These are phyloP conservation scores for Sarocladium brachiariae DNA, from an alignment of 2,329 filamentous ascomycete species.

Conservation along the genomic window DNA sequence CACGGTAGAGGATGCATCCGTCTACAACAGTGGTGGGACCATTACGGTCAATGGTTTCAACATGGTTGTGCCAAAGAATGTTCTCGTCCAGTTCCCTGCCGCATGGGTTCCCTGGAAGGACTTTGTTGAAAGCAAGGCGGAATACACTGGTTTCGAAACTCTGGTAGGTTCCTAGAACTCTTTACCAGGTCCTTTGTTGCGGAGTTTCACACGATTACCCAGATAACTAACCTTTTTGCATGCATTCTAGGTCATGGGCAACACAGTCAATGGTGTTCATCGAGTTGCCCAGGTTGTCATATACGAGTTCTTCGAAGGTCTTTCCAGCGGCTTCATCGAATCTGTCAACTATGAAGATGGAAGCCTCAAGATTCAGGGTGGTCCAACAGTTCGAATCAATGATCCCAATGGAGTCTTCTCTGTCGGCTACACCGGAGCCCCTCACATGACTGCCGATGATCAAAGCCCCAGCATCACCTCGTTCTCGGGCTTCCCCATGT, in stretches of 20 bases:
- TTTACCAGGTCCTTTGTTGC: too few species aligned
- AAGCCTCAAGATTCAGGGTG: constrained; percentile 25
- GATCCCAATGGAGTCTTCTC: constrained; percentile 40
- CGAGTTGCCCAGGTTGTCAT: constrained; percentile 26
- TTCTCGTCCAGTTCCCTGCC: constrained; percentile 38
- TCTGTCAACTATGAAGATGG: constrained; percentile 26
- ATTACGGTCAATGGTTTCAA: constrained; percentile 37
- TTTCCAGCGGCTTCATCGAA: constrained; percentile 29
- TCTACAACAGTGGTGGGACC: constrained; percentile 37
- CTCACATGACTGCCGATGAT: constrained; percentile 41
- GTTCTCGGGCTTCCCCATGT: constrained; percentile 47
- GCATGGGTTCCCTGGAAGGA: constrained; percentile 31
- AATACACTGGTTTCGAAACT: constrained; percentile 28
- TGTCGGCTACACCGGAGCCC: constrained; percentile 27
- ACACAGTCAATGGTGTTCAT: constrained; percentile 26
- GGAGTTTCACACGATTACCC: too few species aligned
- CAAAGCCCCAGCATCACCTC: constrained; percentile 39
- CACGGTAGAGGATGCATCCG: constrained; percentile 22
- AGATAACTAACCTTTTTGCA: neutral
- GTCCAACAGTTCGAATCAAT: constrained; percentile 30
- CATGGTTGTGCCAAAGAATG: constrained; percentile 40
- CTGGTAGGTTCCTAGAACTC: too few species aligned
- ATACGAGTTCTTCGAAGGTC: constrained; percentile 28
- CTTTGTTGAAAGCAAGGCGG: constrained; percentile 24
- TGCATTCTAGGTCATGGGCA: constrained; percentile 26